Percentiles rank a stretch among this genome's conserved stretches.
These are phyloP conservation scores for Amanita molliuscula DNA, from an alignment of 768 basidiomycete species.

Conservation along the genomic window DNA sequence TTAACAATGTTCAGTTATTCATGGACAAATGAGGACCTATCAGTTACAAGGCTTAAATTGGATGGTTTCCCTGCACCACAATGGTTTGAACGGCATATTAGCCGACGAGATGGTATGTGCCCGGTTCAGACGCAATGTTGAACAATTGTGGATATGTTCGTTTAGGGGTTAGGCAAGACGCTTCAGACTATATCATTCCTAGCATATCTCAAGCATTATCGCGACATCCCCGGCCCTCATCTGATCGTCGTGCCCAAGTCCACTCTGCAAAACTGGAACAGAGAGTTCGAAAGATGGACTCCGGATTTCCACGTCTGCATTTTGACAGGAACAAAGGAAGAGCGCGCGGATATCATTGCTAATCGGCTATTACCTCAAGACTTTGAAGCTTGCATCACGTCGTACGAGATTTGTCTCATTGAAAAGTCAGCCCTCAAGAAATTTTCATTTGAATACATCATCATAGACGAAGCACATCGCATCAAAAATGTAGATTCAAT, in stretches of 20 bases:
- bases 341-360: slow-evolving; percentile 74
- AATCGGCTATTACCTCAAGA: slow-evolving; percentile 73
- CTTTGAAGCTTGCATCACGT: slow-evolving; percentile 92
- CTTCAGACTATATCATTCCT: slow-evolving; percentile 97
- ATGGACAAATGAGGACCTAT: slow-evolving; percentile 86
- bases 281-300: slow-evolving; percentile 89
- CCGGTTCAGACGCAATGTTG: not conserved
- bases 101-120: slow-evolving; percentile 85
- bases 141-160: not conserved
- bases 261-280: slow-evolving; percentile 92
- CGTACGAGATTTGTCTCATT: slow-evolving; percentile 94
- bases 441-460: slow-evolving; percentile 95
- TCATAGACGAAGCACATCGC: slow-evolving; percentile 97
- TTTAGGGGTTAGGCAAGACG: slow-evolving; percentile 92
- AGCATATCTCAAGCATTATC: slow-evolving; percentile 84
- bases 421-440: slow-evolving; percentile 91
- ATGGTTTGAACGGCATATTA: slow-evolving; percentile 93
- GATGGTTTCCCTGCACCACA: slow-evolving; percentile 95
- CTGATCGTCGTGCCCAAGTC: slow-evolving; percentile 98
- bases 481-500: slow-evolving; percentile 99
- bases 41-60: slow-evolving; percentile 95
- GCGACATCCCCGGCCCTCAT: slow-evolving; percentile 70
- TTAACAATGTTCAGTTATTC: slow-evolving; percentile 36
- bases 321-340: slow-evolving; percentile 83
- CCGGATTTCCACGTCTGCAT: slow-evolving; percentile 77